Conservation (phyloP, 225 moss, liverwort and hornwort genomes). For the Bryoerythrophyllum caledonicum region DNA sequence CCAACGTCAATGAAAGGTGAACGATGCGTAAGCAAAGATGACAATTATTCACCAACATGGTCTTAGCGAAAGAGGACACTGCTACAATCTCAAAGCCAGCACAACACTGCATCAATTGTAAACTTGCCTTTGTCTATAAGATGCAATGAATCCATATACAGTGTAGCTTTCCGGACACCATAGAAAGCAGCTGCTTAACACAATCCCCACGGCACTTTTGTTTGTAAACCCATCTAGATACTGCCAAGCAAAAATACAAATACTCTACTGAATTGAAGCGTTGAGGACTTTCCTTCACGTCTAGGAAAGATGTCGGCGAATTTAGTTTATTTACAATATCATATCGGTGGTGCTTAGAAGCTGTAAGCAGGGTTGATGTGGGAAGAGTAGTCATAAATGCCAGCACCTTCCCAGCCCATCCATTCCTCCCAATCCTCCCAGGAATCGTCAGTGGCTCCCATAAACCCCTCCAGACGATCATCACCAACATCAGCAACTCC, state of each 20-base stretch:
- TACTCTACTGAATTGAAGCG: slow-evolving; percentile 20
- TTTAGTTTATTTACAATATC: slow-evolving; percentile 31
- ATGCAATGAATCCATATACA: not conserved
- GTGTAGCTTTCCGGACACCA: not conserved
- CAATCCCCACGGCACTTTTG: not conserved
- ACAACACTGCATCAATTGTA: not conserved
- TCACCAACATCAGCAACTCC: slow-evolving; percentile 37
- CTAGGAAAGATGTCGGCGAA: slow-evolving; percentile 33
- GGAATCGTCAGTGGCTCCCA: slow-evolving; percentile 69
- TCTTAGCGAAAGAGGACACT: too few species aligned
- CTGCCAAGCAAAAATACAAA: not conserved
- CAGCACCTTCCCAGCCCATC: slow-evolving; percentile 94
- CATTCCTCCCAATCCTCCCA: slow-evolving; percentile 97
- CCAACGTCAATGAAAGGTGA: too few species aligned
- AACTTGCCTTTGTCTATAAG: not conserved
- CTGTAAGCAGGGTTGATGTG: slow-evolving; percentile 53
- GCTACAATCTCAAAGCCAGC: not conserved
- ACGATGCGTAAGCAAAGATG: too few species aligned
- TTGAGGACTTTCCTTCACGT: slow-evolving; percentile 19
- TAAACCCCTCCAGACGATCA: slow-evolving; percentile 61
- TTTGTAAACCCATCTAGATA: slow-evolving; percentile 7
- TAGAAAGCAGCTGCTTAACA: not conserved
- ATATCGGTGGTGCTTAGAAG: slow-evolving; percentile 14
- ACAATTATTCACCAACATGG: too few species aligned
- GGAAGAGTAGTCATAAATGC: slow-evolving; percentile 63